phyloP scores from a whole-genome alignment of 305 asterid genomes.

The Solanum aculeatissimum region DNA sequence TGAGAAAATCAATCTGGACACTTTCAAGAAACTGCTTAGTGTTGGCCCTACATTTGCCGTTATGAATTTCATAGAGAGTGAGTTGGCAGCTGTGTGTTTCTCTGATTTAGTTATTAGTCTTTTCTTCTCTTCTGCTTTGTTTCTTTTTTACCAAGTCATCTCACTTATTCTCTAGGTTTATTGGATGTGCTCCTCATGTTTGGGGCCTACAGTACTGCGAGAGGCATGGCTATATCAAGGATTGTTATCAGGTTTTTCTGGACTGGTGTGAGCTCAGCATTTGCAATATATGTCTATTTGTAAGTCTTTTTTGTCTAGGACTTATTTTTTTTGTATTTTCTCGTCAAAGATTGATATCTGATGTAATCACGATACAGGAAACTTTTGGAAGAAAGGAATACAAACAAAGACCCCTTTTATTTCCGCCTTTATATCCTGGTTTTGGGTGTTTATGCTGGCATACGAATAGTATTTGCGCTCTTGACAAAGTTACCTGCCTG shows the following conservation, averaged over 20 bases:
- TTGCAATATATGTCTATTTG: slow-evolving; percentile 69
- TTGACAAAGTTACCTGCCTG: slow-evolving; percentile 78
- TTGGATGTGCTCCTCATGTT: slow-evolving; percentile 85
- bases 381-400: slow-evolving; percentile 59
- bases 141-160: slow-evolving; percentile 5
- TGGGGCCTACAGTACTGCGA: slow-evolving; percentile 93
- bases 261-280: slow-evolving; percentile 67
- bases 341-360: slow-evolving; percentile 7
- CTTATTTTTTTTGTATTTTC: neutral
- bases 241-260: slow-evolving; percentile 89
- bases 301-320: slow-evolving; percentile 27
- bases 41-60: slow-evolving; percentile 81
- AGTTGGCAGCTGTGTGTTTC: slow-evolving; percentile 20
- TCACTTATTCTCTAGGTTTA: slow-evolving; percentile 41
- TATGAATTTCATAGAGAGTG: slow-evolving; percentile 90
- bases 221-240: slow-evolving; percentile 98
- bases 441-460: slow-evolving; percentile 87
- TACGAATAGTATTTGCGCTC: slow-evolving; percentile 58
- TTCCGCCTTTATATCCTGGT: slow-evolving; percentile 88
- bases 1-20: slow-evolving; percentile 53
- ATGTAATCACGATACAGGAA: slow-evolving; percentile 44
- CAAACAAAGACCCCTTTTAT: slow-evolving; percentile 49
- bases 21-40: slow-evolving; percentile 74
- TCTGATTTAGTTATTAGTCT: neutral
- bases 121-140: slow-evolving; percentile 7